Percentiles rank a stretch among this genome's conserved stretches.
Conservation (phyloP, 805 yeast genomes). For the Saccharomyces mikatae region DNA sequence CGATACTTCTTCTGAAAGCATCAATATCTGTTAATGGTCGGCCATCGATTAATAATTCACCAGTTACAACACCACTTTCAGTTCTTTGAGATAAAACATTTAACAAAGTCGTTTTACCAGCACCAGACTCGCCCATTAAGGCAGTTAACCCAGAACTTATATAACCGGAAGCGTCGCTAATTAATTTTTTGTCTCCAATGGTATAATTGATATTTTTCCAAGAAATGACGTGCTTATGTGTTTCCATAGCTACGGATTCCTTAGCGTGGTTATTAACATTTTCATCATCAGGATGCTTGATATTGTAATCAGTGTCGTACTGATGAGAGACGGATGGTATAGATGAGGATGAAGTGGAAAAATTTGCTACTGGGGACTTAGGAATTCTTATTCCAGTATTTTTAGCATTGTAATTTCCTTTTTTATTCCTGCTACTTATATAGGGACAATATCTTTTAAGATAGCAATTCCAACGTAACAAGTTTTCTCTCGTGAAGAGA, state of each 20-base stretch:
- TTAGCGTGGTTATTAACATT: not conserved
- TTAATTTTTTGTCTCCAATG: constrained; percentile 28
- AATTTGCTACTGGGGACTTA: not conserved
- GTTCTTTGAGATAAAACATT: constrained; percentile 43
- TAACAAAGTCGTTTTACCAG: constrained; percentile 51
- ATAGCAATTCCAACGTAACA: not conserved
- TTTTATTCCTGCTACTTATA: not conserved
- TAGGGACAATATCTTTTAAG: not conserved
- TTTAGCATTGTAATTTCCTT: not conserved
- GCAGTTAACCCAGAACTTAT: constrained; percentile 56
- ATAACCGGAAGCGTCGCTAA: constrained; percentile 47
- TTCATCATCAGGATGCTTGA: not conserved
- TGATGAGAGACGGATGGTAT: not conserved
- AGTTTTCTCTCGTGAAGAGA: constrained; percentile 1
- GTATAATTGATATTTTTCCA: constrained; percentile 54
- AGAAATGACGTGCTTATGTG: constrained; percentile 38
- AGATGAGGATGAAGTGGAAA: not conserved
- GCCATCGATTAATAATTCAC: constrained; percentile 49
- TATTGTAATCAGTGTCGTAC: not conserved
- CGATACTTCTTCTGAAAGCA: constrained; percentile 44
- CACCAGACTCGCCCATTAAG: constrained; percentile 55
- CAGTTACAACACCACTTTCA: constrained; percentile 46
- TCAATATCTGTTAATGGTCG: constrained; percentile 30
- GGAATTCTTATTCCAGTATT: not conserved
- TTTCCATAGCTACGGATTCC: not conserved